phyloP scores from a whole-genome alignment of 495 filamentous ascomycete species.

The Daldinia decipiens region DNA sequence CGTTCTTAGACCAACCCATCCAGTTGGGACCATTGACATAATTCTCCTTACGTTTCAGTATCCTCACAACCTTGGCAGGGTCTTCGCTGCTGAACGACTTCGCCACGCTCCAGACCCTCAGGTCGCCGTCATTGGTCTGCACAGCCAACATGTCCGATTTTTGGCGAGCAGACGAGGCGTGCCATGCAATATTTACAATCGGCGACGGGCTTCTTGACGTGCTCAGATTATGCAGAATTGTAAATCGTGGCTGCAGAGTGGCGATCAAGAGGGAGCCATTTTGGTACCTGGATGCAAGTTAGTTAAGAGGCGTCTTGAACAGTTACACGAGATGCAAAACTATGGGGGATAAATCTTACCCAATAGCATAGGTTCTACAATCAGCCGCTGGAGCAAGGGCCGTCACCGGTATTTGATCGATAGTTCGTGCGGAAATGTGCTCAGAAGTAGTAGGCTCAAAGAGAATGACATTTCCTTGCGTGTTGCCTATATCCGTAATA shows the following conservation, averaged over 20 bases:
- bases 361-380: conserved; percentile 95
- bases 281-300: conserved; percentile 72
- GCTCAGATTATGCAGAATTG: conserved; percentile 90
- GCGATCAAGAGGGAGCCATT: conserved; percentile 96
- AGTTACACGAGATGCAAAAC: conserved; percentile 24
- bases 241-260: conserved; percentile 89
- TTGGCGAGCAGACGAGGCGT: conserved; percentile 94
- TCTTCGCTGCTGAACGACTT: conserved; percentile 81
- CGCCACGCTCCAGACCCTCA: conserved; percentile 96
- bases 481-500: conserved; percentile 69
- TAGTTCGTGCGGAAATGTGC: conserved; percentile 90
- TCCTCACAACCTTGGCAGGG: conserved; percentile 83
- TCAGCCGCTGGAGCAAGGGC: conserved; percentile 91
- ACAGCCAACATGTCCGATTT: conserved; percentile 98
- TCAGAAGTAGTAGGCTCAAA: conserved; percentile 95
- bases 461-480: conserved; percentile 90
- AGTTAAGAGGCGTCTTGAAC: conserved; percentile 36
- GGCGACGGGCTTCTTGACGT: conserved; percentile 85
- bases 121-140: conserved; percentile 89
- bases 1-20: conserved; percentile 99
- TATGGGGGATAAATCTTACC: conserved; percentile 64
- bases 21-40: conserved; percentile 84
- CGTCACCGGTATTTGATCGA: conserved; percentile 90
- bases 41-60: conserved; percentile 82
- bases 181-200: conserved; percentile 92